Base-by-base conservation (phyloP, 2,329 filamentous ascomycete genomes). In the Dactylellina leptospora region DNA sequence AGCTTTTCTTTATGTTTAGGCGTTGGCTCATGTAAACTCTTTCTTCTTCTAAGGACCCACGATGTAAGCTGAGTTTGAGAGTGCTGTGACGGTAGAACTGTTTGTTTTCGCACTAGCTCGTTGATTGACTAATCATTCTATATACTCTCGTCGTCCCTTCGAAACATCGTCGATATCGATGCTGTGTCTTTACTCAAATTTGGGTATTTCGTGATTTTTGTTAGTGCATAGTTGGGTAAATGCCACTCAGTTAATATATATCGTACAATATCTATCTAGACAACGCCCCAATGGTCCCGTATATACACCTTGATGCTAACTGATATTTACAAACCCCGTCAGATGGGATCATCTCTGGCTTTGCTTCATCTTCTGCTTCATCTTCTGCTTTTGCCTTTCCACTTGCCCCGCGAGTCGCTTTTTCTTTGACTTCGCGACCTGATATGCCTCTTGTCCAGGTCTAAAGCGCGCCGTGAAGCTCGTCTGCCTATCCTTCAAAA, bases 1-100 rank as follows among this genome's bases (percentile, higher is more conserved):
- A 40, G 36, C 36, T 42, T 36, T 54, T 47, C 38, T 30, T 45
- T 45, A 18, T 20, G 1, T 18, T 16, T 23, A 23, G 66, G 66
- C 66, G 66, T 71, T 71, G 66, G 66, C n/a, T 63, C 51, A 63
- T 71, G 58, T 71, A 63, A 22, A 20, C 40, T 18, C 40, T 45
- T 59, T 56, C 36, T 40, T n/a, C 48, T 18, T 30, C 38, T 40
- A 38, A 36, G 44, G 54, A 38, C 36, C 42, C 28, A 50, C 18
- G 44, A 63, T 71, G 47, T 63, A 63, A 63, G 47, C 38, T 54
- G 38, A 53, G 48, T 63, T 23, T 30, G 45, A 18, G 45, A 33
- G 45, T 53, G 47, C 28, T 36, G 40, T 42, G 56, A 20, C 54
- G 59, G 27, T 63, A 62, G 59, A 63, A 54, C 47, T 53, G 47